Conservation (phyloP, 352 stramenopile species). For the Peronospora tabacina region DNA sequence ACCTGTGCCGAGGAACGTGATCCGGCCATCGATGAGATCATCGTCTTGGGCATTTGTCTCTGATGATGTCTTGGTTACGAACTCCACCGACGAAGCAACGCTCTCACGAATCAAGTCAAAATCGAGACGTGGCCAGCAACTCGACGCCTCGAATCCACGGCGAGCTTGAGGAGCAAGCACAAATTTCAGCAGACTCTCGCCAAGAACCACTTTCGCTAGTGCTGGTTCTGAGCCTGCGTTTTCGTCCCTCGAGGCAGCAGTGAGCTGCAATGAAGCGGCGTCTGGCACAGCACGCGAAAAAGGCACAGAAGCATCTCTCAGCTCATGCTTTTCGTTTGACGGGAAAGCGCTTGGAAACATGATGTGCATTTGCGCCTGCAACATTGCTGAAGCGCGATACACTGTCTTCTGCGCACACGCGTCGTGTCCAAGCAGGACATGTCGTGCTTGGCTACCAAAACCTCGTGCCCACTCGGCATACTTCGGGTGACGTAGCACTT, state of each 20-base stretch:
- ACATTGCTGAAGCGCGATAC: slow-evolving; percentile 57
- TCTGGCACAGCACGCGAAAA: slow-evolving; percentile 31
- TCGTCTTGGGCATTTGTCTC: slow-evolving; percentile 8
- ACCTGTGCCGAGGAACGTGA: slow-evolving; percentile 95
- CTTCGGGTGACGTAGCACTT: slow-evolving; percentile 48
- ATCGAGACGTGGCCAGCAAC: slow-evolving; percentile 45
- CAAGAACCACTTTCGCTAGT: slow-evolving; percentile 35
- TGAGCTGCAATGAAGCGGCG: slow-evolving; percentile 4
- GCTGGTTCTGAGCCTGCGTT: not conserved
- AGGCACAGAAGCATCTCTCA: slow-evolving; percentile 28
- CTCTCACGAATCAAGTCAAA: slow-evolving; percentile 38
- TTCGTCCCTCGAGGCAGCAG: slow-evolving; percentile 3
- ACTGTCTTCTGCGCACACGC: slow-evolving; percentile 58
- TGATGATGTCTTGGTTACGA: not conserved
- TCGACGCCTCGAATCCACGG: slow-evolving; percentile 51
- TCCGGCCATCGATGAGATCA: slow-evolving; percentile 34
- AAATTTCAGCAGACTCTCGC: slow-evolving; percentile 71
- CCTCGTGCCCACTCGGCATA: slow-evolving; percentile 50
- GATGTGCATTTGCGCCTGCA: slow-evolving; percentile 61
- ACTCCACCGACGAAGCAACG: slow-evolving; percentile 15
- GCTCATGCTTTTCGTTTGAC: slow-evolving; percentile 41
- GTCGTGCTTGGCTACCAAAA: slow-evolving; percentile 52
- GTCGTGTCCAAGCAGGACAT: slow-evolving; percentile 48
- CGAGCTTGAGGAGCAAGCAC: slow-evolving; percentile 45
- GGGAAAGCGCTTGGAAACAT: slow-evolving; percentile 60